Base-by-base conservation (phyloP, 805 yeast species). In the Hanseniaspora lindneri region DNA sequence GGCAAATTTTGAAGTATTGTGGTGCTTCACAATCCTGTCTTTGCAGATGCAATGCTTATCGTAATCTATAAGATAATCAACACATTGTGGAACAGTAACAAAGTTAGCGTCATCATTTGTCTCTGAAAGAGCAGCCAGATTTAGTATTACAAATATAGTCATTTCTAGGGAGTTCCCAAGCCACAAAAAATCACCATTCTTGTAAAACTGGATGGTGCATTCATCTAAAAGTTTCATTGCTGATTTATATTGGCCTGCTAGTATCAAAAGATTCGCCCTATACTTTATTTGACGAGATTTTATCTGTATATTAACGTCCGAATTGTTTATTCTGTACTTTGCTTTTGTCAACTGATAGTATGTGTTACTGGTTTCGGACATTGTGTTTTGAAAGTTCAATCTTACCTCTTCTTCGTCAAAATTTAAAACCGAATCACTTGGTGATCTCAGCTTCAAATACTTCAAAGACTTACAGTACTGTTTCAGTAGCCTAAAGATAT, bases 81-180 rank as follows among this genome's bases (percentile, higher is more conserved):
- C 19, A n/a, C 34, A 20, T 3, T 7, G 11, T 20, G 44, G 44
- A 16, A 41, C 29, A n/a, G 14, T 8, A 7, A 39, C 10, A 9
- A 13, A 14, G 5, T 11, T 30, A 6, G 17, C 21, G 4, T 24
- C 32, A 7, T 29, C n/a, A 3, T 8, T 7, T 4, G 19, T 20
- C 4, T 19, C 9, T 3, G 35, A n/a, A 6, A 46, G 23, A 14
- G 33, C 13, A 14, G 25, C n/a, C 2, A 46, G 7, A 24, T 46
- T 46, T 19, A 46, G 16, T 32, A 46, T 23, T 8, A 35, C 34
- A 25, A 39, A 46, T 3, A 39, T n/a, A 1, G 39, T 17, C 49
- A 46, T 85, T 55, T 87, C 96, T n/a, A 89, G 60, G 0, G 95
- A 77, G 25, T 89, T 80, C 0, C 81, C 97, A 13, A 85, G 69